phyloP scores from a whole-genome alignment of 2,329 filamentous ascomycete species.

The Paraconiothyrium brasiliense region DNA sequence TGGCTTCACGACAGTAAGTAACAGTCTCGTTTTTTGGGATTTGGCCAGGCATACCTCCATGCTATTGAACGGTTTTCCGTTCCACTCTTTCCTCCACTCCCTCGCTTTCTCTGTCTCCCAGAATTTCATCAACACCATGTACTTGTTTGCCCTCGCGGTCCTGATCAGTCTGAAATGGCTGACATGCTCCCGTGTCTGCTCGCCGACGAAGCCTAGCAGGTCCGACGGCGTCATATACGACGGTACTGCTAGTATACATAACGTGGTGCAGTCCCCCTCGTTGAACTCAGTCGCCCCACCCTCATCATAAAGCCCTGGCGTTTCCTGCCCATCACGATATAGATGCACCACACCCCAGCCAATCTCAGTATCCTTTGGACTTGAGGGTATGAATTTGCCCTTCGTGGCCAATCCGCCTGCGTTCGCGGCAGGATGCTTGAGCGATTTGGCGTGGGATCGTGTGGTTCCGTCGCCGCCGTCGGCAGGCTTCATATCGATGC shows the following conservation, averaged over 20 bases:
- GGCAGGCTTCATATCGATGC: conserved; percentile 73
- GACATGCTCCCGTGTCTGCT: conserved; percentile 84
- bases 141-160: conserved; percentile 87
- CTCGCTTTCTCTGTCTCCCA: conserved; percentile 76
- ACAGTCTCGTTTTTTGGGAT: not conserved
- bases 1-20: conserved; percentile 62
- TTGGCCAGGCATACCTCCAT: conserved; percentile 72
- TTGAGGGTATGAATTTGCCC: conserved; percentile 77
- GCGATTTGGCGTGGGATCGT: conserved; percentile 42
- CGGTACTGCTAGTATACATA: conserved; percentile 94
- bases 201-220: conserved; percentile 89
- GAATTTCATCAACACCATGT: conserved; percentile 97
- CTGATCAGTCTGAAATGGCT: conserved; percentile 95
- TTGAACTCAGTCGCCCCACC: conserved; percentile 49
- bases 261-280: conserved; percentile 78
- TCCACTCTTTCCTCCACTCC: conserved; percentile 85
- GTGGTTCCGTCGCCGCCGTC: conserved; percentile 38
- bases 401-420: conserved; percentile 77
- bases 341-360: conserved; percentile 95
- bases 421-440: conserved; percentile 52
- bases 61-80: conserved; percentile 90
- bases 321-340: conserved; percentile 85
- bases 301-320: conserved; percentile 66
- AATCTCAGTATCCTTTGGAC: conserved; percentile 76
- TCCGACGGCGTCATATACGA: conserved; percentile 92